Conservation (phyloP, 768 basidiomycete genomes). For the Tephrocybe rancida region DNA sequence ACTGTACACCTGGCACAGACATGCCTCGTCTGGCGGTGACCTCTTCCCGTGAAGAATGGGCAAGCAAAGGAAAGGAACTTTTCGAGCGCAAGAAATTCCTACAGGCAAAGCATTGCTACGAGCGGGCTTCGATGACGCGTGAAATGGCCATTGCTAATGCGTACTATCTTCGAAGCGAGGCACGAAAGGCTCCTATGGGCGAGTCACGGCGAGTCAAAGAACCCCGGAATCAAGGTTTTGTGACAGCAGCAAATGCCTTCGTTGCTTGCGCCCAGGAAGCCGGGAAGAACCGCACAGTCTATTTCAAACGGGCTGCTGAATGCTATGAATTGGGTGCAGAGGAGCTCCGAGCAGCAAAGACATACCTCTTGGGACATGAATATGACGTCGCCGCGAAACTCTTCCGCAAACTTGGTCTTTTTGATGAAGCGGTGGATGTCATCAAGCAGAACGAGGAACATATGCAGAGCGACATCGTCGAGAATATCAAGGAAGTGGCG, state of each 20-base stretch:
- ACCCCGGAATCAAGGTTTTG: constrained; percentile 36
- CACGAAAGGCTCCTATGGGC: constrained; percentile 33
- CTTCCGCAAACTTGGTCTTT: constrained; percentile 51
- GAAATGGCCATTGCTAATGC: constrained; percentile 52
- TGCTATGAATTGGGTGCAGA: constrained; percentile 47
- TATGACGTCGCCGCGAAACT: constrained; percentile 45
- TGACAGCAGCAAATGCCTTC: constrained; percentile 53
- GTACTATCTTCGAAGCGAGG: constrained; percentile 55
- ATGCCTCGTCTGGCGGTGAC: constrained; percentile 56
- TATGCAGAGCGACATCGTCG: constrained; percentile 32
- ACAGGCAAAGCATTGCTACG: constrained; percentile 58
- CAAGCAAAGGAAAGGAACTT: constrained; percentile 30
- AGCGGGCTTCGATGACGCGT: constrained; percentile 43
- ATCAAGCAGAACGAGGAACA: constrained; percentile 33
- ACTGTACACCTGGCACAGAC: constrained; percentile 47
- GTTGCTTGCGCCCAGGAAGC: constrained; percentile 36
- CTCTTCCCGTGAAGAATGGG: constrained; percentile 48
- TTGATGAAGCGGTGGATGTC: constrained; percentile 55
- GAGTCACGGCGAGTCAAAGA: constrained; percentile 20
- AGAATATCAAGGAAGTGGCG: constrained; percentile 43
- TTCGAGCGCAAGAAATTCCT: constrained; percentile 46
- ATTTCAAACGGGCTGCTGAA: constrained; percentile 45
- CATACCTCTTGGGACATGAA: constrained; percentile 42
- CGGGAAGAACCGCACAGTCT: constrained; percentile 30
- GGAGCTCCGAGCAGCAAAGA: constrained; percentile 43